Conservation (phyloP, 768 basidiomycete species). For the Leccinellum luteum region DNA sequence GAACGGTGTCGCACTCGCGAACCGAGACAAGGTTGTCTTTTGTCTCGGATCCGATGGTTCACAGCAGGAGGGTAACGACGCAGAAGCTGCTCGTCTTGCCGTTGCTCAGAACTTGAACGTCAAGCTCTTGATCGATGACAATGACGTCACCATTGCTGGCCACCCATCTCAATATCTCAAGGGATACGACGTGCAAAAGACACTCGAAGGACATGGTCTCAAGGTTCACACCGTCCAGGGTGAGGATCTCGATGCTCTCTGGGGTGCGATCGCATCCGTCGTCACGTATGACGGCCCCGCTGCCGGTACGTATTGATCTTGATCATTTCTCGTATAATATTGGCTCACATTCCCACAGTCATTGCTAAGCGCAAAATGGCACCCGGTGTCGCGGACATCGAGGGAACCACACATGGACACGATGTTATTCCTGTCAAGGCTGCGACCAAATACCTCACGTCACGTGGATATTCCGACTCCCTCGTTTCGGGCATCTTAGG, state of each 20-base stretch:
- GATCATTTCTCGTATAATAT: not conserved
- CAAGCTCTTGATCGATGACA: conserved; percentile 86
- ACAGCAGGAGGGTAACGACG: conserved; percentile 90
- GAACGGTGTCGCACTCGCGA: conserved; percentile 80
- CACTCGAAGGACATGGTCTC: conserved; percentile 78
- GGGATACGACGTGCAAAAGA: conserved; percentile 70
- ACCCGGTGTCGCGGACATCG: conserved; percentile 67
- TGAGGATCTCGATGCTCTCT: conserved; percentile 77
- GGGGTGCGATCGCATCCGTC: conserved; percentile 58
- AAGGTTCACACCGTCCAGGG: conserved; percentile 72
- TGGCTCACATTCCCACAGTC: conserved; percentile 39
- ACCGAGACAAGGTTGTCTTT: conserved; percentile 74
- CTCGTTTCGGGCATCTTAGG: conserved; percentile 53
- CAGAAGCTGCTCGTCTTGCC: conserved; percentile 84
- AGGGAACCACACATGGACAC: conserved; percentile 79
- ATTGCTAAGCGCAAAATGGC: conserved; percentile 70
- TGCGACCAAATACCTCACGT: conserved; percentile 70
- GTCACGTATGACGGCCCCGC: conserved; percentile 71
- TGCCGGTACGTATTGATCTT: conserved; percentile 47
- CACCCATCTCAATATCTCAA: conserved; percentile 85
- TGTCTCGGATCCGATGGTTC: conserved; percentile 88
- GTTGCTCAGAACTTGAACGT: conserved; percentile 82
- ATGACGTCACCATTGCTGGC: conserved; percentile 90
- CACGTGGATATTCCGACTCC: conserved; percentile 53
- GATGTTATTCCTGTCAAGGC: conserved; percentile 83